Evolutionary conservation across 202 grass and related monocot genomes (phyloP), one percentile per base, ranked within the genome.

Genomic region (Brachypodium distachyon): DNA sequence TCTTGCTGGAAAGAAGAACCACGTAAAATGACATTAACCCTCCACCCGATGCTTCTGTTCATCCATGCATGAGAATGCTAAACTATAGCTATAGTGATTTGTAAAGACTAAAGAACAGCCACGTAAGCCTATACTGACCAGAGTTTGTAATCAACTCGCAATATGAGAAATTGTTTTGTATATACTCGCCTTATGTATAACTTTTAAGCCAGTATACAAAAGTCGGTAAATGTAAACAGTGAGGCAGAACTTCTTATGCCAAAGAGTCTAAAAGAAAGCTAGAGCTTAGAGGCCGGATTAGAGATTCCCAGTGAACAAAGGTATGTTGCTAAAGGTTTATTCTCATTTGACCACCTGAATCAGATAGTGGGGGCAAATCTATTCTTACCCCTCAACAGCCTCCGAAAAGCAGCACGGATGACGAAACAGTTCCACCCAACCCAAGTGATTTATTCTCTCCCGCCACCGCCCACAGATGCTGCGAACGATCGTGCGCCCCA

Each of bases 321-420:
- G n/a, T n/a, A n/a, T n/a, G 56, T 78, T 50, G 47, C 61, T 64
- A 57, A 73, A 54, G 77, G 60, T 38, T 39, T 77, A 36, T 82
- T 81, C 77, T 47, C 39, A 81, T 78, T 81, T 81, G 81, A 87
- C 84, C 84, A 74, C 46, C 77, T 69, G 77, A 74, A 64, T 34
- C 64, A 10, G 26, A 63, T 29, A 51, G 47, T 69, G 58, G 51
- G 56, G 47, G 61, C 54, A 69, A 69, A 77, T 78, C 29, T 67
- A 38, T 84, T 73, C 42, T 76, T 68, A 59, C 19, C 23, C 55
- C 28, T 66, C 61, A 78, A 53, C 46, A 55, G 76, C 77, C 64
- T 27, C 66, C 58, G 7, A 78, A 62, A 87, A 54, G 62, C 54
- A 67, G 9, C 54, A 50, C 40, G 27, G 23, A 73, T 70, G 56